Evolutionary conservation across 345 rosid species (phyloP).

Genomic region (Sonneratia caseolaris): DNA sequence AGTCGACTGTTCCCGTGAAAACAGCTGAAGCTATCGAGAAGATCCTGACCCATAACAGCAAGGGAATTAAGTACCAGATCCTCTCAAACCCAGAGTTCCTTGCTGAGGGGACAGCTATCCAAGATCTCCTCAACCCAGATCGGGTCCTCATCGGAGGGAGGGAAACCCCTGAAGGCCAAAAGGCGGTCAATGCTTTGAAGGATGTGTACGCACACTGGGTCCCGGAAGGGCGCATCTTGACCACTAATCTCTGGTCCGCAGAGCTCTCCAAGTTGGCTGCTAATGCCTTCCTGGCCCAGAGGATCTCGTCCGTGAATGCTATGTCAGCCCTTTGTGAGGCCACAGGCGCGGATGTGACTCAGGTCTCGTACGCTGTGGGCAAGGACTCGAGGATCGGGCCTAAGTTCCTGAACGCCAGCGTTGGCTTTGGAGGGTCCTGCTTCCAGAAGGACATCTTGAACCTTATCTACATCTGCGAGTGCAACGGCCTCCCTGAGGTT

Average conservation of each 20-base stretch:
- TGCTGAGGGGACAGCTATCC: constrained; percentile 88
- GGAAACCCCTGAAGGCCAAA: constrained; percentile 81
- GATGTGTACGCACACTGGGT: constrained; percentile 83
- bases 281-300: constrained; percentile 85
- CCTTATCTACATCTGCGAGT: constrained; percentile 84
- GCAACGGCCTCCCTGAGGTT: constrained; percentile 88
- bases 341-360: constrained; percentile 72
- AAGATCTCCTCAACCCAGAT: constrained; percentile 65
- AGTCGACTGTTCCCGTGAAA: constrained; percentile 90
- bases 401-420: constrained; percentile 79
- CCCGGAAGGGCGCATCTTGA: constrained; percentile 62
- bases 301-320: constrained; percentile 84
- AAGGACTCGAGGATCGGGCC: constrained; percentile 75
- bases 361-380: constrained; percentile 74
- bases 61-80: constrained; percentile 87
- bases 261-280: constrained; percentile 96
- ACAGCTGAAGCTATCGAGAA: constrained; percentile 92
- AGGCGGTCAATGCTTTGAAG: constrained; percentile 69
- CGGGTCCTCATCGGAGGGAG: constrained; percentile 88
- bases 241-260: constrained; percentile 93
- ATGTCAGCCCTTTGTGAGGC: constrained; percentile 93
- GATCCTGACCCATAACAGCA: constrained; percentile 83
- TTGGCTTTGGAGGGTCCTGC: constrained; percentile 88
- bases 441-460: constrained; percentile 86
- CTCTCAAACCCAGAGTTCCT: constrained; percentile 94